phyloP scores from a whole-genome alignment of 2,329 filamentous ascomycete species.

The Aureobasidium uvarum region DNA sequence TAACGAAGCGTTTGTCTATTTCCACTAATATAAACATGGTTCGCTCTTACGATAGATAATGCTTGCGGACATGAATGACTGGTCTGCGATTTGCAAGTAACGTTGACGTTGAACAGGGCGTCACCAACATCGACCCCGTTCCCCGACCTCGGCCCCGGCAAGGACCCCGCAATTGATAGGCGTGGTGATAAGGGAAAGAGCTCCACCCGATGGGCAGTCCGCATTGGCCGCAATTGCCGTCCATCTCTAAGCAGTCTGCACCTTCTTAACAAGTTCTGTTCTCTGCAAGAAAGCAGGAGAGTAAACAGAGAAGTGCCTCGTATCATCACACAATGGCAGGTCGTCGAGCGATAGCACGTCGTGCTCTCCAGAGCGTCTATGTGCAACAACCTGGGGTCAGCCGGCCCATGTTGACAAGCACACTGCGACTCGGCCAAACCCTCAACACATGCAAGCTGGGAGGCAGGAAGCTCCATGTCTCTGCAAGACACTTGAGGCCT shows the following conservation, averaged over 20 bases:
- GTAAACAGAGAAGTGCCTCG: not conserved
- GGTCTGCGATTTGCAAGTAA: not conserved
- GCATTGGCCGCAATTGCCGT: constrained; percentile 19
- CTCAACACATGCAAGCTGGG: constrained; percentile 42
- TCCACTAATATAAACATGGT: constrained; percentile 19
- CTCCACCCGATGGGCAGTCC: constrained; percentile 7
- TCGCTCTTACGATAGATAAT: not conserved
- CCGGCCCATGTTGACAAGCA: constrained; percentile 39
- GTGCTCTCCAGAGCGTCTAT: constrained; percentile 44
- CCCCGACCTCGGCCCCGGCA: constrained; percentile 24
- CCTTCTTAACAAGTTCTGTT: not conserved
- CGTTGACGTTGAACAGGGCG: not conserved
- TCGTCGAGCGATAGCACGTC: constrained; percentile 45
- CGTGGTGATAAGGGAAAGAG: constrained; percentile 13
- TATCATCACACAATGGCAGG: constrained; percentile 43
- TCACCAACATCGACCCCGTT: not conserved
- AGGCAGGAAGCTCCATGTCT: constrained; percentile 54
- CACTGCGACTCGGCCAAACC: constrained; percentile 43
- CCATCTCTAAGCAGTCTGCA: constrained; percentile 1
- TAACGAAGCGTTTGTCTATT: constrained; percentile 23
- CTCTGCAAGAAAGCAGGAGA: not conserved
- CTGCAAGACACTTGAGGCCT: constrained; percentile 51
- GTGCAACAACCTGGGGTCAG: constrained; percentile 41
- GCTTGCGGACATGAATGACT: not conserved
- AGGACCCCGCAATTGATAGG: constrained; percentile 21